Evolutionary conservation across 2,329 filamentous ascomycete genomes (phyloP).

Genomic region (Cladorrhinum sp.): DNA sequence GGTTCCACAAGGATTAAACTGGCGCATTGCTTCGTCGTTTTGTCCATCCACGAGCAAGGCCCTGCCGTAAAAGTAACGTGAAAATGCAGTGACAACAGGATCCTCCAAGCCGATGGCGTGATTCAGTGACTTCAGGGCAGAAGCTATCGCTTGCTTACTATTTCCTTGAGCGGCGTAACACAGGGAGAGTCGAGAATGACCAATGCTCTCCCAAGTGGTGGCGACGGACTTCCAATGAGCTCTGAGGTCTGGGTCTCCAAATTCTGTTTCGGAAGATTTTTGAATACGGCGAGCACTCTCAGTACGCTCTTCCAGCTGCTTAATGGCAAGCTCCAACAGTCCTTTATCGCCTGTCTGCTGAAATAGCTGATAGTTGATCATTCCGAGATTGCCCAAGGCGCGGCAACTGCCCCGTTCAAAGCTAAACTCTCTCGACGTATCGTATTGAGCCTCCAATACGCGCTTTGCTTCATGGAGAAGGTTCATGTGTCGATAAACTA

Average conservation of each 20-base stretch:
- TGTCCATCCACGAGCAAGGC: conserved; percentile 29
- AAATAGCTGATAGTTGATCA: conserved; percentile 37
- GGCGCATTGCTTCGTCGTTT: conserved; percentile 27
- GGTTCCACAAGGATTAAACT: conserved; percentile 29
- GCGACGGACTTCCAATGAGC: not conserved
- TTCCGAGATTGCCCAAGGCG: conserved; percentile 37
- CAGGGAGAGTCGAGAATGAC: conserved; percentile 34
- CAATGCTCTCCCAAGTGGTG: conserved; percentile 30
- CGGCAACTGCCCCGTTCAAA: conserved; percentile 29
- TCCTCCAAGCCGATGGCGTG: conserved; percentile 23
- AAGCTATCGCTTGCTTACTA: conserved; percentile 24
- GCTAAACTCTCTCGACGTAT: conserved; percentile 28
- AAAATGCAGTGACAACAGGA: conserved; percentile 31
- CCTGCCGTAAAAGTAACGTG: conserved; percentile 34
- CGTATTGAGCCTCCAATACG: conserved; percentile 31
- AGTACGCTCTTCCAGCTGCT: conserved; percentile 29
- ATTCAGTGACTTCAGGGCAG: conserved; percentile 20
- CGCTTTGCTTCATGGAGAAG: conserved; percentile 30
- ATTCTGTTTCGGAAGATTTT: not conserved
- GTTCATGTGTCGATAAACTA: conserved; percentile 33
- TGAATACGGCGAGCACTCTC: conserved; percentile 15
- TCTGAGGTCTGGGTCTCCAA: not conserved
- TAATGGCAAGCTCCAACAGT: conserved; percentile 30
- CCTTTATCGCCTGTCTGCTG: conserved; percentile 1
- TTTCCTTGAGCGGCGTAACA: conserved; percentile 30